Conservation (phyloP, 768 basidiomycete species). For the Trametes cubensis region DNA sequence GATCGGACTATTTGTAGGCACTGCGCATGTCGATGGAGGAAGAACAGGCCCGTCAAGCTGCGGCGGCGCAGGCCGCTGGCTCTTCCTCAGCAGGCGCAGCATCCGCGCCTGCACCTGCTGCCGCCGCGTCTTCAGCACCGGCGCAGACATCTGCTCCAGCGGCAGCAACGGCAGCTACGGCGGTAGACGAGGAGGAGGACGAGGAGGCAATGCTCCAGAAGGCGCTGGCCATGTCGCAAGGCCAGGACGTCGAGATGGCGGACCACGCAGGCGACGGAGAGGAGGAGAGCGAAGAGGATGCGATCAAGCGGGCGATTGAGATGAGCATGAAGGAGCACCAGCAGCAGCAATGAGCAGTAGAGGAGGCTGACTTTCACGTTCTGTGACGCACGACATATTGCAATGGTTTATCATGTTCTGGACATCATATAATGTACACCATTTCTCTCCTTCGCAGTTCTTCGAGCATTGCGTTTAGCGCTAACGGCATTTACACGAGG, state of each 20-base stretch:
- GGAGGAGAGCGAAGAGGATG: constrained; percentile 82
- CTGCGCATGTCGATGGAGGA: constrained; percentile 98
- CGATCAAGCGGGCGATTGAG: constrained; percentile 86
- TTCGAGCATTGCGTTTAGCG: too few species aligned
- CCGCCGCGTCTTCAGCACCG: constrained; percentile 34
- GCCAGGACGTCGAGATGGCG: constrained; percentile 51
- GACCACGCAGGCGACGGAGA: constrained; percentile 54
- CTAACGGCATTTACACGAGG: too few species aligned
- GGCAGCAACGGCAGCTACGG: constrained; percentile 37
- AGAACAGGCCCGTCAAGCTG: constrained; percentile 76
- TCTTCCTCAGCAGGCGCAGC: constrained; percentile 38
- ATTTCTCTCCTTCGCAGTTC: background rate
- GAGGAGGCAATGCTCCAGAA: constrained; percentile 78
- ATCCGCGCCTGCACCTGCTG: constrained; percentile 37
- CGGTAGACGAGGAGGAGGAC: constrained; percentile 61
- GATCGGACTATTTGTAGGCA: constrained; percentile 54
- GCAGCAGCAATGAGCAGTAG: constrained; percentile 39
- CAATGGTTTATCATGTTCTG: constrained; percentile 4
- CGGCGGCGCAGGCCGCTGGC: constrained; percentile 43
- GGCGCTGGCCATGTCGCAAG: constrained; percentile 76
- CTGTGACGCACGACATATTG: background rate
- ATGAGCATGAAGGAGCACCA: constrained; percentile 85
- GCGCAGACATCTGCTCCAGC: constrained; percentile 37
- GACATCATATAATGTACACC: constrained; percentile 24
- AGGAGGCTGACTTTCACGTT: background rate